phyloP scores from a whole-genome alignment of 2,329 filamentous ascomycete genomes.

The Emmonsiellopsis sp. region DNA sequence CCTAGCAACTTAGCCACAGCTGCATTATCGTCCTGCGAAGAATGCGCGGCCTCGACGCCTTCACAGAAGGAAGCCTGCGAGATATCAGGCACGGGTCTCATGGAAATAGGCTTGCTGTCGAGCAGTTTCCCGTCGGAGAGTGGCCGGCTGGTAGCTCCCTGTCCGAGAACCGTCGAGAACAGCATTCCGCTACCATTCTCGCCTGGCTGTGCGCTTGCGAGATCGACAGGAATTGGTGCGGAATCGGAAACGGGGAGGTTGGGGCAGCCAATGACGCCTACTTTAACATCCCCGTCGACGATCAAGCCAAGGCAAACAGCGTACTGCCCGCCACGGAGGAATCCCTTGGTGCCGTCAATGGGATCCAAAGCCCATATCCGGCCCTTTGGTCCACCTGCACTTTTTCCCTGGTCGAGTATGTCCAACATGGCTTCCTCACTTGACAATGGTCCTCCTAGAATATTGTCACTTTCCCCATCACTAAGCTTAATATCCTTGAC shows the following conservation, averaged over 20 bases:
- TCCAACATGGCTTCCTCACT: constrained; percentile 53
- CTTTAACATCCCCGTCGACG: constrained; percentile 86
- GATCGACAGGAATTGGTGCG: constrained; percentile 58
- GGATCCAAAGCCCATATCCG: constrained; percentile 94
- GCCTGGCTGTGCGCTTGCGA: constrained; percentile 65
- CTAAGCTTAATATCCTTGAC: constrained; percentile 63
- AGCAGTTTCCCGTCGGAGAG: constrained; percentile 44
- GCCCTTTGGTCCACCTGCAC: constrained; percentile 29
- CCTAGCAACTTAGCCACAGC: constrained; percentile 74
- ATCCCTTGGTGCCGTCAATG: constrained; percentile 96
- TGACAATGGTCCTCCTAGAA: constrained; percentile 60
- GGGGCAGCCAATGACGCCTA: constrained; percentile 89
- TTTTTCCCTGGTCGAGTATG: constrained; percentile 46
- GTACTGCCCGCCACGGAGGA: constrained; percentile 91
- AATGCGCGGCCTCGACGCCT: constrained; percentile 88
- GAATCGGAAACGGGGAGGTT: constrained; percentile 86
- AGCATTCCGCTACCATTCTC: constrained; percentile 72
- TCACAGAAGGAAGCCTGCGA: constrained; percentile 86
- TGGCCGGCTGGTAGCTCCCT: constrained; percentile 72
- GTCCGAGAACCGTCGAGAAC: constrained; percentile 71
- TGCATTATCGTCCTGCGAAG: constrained; percentile 77
- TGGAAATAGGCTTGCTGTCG: constrained; percentile 57
- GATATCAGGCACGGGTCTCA: constrained; percentile 68
- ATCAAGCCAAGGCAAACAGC: constrained; percentile 88
- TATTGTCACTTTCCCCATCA: constrained; percentile 53